Percentiles rank a stretch among this genome's conserved stretches.
Evolutionary conservation across 2,329 filamentous ascomycete species (phyloP).

Genomic region (Diaporthe amygdali): DNA sequence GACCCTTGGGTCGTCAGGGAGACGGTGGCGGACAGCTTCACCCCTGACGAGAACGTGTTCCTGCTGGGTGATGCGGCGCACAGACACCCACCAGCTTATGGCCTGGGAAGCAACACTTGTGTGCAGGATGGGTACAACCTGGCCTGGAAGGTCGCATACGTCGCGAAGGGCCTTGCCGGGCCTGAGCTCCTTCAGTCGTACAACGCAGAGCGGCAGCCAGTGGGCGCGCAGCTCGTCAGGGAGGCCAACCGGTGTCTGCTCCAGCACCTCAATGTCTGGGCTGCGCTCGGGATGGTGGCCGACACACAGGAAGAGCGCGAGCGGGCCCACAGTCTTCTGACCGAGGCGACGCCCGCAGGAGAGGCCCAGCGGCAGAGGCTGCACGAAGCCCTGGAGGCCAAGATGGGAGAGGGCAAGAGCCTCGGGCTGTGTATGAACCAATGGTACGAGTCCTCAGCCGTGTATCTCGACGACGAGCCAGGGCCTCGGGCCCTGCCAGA

Average conservation of each 20-base stretch:
- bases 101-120: conserved; percentile 57
- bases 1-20: conserved; percentile 62
- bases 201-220: conserved; percentile 45
- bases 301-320: conserved; percentile 37
- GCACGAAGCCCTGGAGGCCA: conserved; percentile 42
- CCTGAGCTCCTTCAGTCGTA: conserved; percentile 43
- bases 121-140: conserved; percentile 54
- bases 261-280: conserved; percentile 44
- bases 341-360: conserved; percentile 39
- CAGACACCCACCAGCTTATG: conserved; percentile 55
- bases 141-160: conserved; percentile 53
- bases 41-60: conserved; percentile 44
- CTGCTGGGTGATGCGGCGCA: conserved; percentile 58
- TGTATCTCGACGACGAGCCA: conserved; percentile 37
- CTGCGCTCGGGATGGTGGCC: conserved; percentile 35
- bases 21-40: conserved; percentile 57
- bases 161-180: conserved; percentile 39
- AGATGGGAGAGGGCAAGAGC: conserved; percentile 51
- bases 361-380: conserved; percentile 40
- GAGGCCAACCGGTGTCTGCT: conserved; percentile 33
- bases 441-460: conserved; percentile 48
- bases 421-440: conserved; percentile 63
- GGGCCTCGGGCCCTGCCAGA: conserved; percentile 22
- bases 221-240: conserved; percentile 44
- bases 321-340: conserved; percentile 39